Evolutionary conservation across 176 grass and related monocot species (phyloP), one percentile per base, ranked within the genome.

Genomic region (Hordeum marinum): DNA sequence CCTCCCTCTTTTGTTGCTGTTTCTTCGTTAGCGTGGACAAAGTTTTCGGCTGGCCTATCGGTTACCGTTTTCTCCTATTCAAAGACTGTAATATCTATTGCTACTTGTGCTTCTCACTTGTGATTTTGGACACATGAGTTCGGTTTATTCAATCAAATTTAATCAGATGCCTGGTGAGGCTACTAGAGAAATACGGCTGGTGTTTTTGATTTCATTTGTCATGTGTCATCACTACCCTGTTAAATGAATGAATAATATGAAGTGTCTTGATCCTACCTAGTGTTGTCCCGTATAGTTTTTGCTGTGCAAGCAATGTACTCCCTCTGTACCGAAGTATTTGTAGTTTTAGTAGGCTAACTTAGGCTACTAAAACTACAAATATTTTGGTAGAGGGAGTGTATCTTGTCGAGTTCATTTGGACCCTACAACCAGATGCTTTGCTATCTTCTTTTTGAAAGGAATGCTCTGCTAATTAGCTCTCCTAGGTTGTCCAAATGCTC

Each of bases 21-120:
- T 88, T 80, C 79, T 89, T 88, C 50, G 74, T 92, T 92, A 92
- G 90, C 58, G 32, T 83, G 90, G 83, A 92, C 90, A 89, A 91
- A 91, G 79, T 89, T 92, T 92, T 88, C 81, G 18, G 46, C 83
- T 52, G 50, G 68, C 24, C 57, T 67, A 61, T 42, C 86, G 65
- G 80, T 85, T 60, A 61, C 72, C 57, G 24, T 75, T 89, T 92
- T 79, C 72, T 75, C 72, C 72, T 61, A 88, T 86, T 75, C 79
- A 88, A 92, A 88, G 83, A 79, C 83, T 89, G 86, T 89, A 89
- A 86, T 86, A 82, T 68, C 66, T 92, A 83, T 85, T 85, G 73
- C 72, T 86, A 85, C 86, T 48, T 68, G 80, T 85, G 86, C 43
- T 75, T 88, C 82, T 82, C 90, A 86, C 86, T 85, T 86, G 82